phyloP scores from a whole-genome alignment of 805 yeast species.

The Candida hungchunana region DNA sequence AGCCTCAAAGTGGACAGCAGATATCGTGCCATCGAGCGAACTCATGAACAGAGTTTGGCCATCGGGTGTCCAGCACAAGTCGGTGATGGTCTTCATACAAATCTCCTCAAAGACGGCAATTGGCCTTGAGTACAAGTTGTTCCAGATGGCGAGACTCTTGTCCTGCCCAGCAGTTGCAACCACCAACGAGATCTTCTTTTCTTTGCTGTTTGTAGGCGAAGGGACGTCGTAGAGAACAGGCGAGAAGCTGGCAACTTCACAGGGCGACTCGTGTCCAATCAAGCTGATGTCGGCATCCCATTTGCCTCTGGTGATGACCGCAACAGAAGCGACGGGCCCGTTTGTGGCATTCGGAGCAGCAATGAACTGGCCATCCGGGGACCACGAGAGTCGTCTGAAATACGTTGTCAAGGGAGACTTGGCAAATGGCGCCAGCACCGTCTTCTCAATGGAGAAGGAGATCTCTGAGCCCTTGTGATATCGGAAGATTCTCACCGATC shows the following conservation, averaged over 20 bases:
- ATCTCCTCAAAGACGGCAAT: constrained; percentile 75
- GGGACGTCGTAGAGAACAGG: constrained; percentile 55
- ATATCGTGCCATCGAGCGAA: constrained; percentile 81
- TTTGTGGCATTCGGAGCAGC: constrained; percentile 85
- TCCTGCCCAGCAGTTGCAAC: constrained; percentile 98
- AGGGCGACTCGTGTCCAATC: constrained; percentile 82
- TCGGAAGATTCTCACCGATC: constrained; percentile 83
- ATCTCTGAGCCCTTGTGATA: constrained; percentile 75
- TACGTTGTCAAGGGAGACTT: constrained; percentile 91
- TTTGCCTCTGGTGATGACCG: constrained; percentile 67
- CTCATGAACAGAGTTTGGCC: constrained; percentile 72
- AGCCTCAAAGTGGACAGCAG: constrained; percentile 58
- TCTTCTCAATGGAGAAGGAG: constrained; percentile 82
- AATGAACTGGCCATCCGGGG: constrained; percentile 84
- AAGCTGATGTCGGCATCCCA: constrained; percentile 76
- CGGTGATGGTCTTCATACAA: constrained; percentile 75
- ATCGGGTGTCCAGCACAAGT: constrained; percentile 81
- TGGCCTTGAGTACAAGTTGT: constrained; percentile 71
- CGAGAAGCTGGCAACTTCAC: constrained; percentile 74
- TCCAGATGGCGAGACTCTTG: constrained; percentile 83
- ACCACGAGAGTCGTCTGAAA: constrained; percentile 82
- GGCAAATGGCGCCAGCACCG: constrained; percentile 78
- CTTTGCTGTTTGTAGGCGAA: constrained; percentile 18
- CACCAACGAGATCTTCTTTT: constrained; percentile 51
- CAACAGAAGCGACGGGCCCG: constrained; percentile 75